Evolutionary conservation across 2,329 filamentous ascomycete species (phyloP), one percentile per base, ranked within the genome.

Genomic region (Pseudocercospora musae): DNA sequence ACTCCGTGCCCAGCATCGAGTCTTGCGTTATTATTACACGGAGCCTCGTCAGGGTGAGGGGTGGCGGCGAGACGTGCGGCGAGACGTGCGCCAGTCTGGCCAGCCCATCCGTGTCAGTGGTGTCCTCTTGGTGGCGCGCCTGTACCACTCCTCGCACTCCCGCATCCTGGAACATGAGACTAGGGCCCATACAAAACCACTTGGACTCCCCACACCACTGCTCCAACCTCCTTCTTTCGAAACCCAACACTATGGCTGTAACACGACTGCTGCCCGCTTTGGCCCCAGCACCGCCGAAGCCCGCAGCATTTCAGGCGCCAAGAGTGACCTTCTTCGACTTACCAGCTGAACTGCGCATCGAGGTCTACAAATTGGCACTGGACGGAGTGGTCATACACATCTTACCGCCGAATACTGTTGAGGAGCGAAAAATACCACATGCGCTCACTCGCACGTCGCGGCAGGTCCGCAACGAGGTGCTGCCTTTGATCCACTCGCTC

Each of bases 341-440:
- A 10, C 72, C 72, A 7, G 67, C 72, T 52, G 72, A 74, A 62
- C 65, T 74, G 48, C 71, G 72, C 42, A 68, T 73, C 15, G 70
- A 73, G 50, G 69, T 74, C 57, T 74, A 74, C 68, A 68, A 69
- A 25, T 62, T 73, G 54, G 69, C 70, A 11, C 70, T 74, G 37
- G 59, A 68, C 18, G 68, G 60, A 48, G 70, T 73, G 15, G 59
- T 58, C 37, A 69, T 74, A n/a, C 72, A 74, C 60, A 70, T 74
- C 57, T 61, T 73, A 42, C 70, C 70, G 6, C 42, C 63, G 11
- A 62, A 63, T 21, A 62, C 65, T 15, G 57, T 62, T 60, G 59
- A 67, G 49, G 60, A 66, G 29, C 56, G 57, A 9, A 62, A 61
- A 27, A 58, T 60, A 20, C 71, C 71, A 15, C 72, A 73, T 62